Conservation (phyloP, 2,329 filamentous ascomycete species). For the Ilyonectria robusta region DNA sequence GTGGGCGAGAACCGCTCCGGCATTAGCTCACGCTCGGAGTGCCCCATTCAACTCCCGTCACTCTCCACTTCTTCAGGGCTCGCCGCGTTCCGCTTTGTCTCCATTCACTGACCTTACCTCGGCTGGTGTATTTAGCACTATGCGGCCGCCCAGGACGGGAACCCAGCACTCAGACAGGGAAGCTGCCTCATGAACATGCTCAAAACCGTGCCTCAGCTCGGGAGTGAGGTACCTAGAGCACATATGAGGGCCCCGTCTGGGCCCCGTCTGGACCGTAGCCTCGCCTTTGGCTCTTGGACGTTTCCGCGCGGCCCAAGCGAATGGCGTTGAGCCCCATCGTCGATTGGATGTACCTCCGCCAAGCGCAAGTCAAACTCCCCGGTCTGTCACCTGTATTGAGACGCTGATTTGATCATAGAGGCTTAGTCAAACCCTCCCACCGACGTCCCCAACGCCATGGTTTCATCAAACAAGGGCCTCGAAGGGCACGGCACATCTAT, state of each 20-base stretch:
- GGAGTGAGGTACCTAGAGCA: too few relatives aligned
- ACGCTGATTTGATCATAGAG: neutral
- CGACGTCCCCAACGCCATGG: neutral
- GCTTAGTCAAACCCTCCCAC: neutral
- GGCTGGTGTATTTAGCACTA: neutral
- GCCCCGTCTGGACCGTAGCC: neutral
- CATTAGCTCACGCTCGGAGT: neutral
- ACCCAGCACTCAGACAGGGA: neutral
- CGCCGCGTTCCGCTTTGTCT: neutral
- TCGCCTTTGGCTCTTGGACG: conserved; percentile 22
- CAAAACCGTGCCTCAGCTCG: too few relatives aligned
- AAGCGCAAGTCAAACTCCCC: neutral
- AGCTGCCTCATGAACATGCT: neutral
- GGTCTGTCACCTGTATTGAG: neutral
- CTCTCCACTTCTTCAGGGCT: neutral
- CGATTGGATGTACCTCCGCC: conserved; percentile 13
- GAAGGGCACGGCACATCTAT: neutral
- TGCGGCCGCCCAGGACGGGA: neutral
- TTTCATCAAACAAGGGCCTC: neutral
- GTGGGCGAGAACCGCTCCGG: neutral
- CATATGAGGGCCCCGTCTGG: neutral
- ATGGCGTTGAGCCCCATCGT: conserved; percentile 37
- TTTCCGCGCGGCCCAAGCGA: conserved; percentile 14
- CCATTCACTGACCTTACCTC: neutral
- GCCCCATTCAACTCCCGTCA: neutral